These are phyloP conservation scores for Fusarium beomiforme DNA, from an alignment of 2,329 filamentous ascomycete species.

Conservation along the genomic window DNA sequence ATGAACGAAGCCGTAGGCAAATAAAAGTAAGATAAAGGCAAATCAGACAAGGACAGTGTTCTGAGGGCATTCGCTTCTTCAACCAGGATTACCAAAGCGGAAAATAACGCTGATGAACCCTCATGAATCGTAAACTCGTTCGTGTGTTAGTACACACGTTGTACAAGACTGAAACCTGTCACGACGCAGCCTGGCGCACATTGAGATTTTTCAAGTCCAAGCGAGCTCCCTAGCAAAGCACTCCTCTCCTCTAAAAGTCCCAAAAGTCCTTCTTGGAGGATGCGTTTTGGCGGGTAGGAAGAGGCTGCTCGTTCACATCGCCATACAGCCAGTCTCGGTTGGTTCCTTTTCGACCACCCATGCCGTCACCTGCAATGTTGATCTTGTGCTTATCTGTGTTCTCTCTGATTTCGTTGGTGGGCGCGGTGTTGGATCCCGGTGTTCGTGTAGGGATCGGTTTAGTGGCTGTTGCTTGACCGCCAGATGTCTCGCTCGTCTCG, in stretches of 20 bases:
- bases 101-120: slow-evolving; percentile 12
- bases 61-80: slow-evolving; percentile 2
- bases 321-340: slow-evolving; percentile 66
- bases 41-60: background rate
- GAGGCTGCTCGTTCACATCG: slow-evolving; percentile 55
- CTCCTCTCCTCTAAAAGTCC: slow-evolving; percentile 53
- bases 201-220: background rate
- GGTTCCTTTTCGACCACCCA: slow-evolving; percentile 68
- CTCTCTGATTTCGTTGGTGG: slow-evolving; percentile 19
- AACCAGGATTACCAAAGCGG: slow-evolving; percentile 11
- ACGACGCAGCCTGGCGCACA: background rate
- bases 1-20: slow-evolving; percentile 19
- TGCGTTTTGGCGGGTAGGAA: slow-evolving; percentile 48
- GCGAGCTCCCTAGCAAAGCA: slow-evolving; percentile 6
- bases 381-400: slow-evolving; percentile 41
- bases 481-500: slow-evolving; percentile 52
- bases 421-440: slow-evolving; percentile 32
- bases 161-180: background rate
- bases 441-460: slow-evolving; percentile 49
- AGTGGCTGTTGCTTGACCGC: slow-evolving; percentile 25
- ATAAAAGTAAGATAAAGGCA: slow-evolving; percentile 20
- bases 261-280: slow-evolving; percentile 56
- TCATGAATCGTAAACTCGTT: slow-evolving; percentile 16
- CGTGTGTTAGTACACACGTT: slow-evolving; percentile 6
- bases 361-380: slow-evolving; percentile 68